Base-by-base conservation (phyloP, 2,329 filamentous ascomycete genomes). In the Dactylella cylindrospora region DNA sequence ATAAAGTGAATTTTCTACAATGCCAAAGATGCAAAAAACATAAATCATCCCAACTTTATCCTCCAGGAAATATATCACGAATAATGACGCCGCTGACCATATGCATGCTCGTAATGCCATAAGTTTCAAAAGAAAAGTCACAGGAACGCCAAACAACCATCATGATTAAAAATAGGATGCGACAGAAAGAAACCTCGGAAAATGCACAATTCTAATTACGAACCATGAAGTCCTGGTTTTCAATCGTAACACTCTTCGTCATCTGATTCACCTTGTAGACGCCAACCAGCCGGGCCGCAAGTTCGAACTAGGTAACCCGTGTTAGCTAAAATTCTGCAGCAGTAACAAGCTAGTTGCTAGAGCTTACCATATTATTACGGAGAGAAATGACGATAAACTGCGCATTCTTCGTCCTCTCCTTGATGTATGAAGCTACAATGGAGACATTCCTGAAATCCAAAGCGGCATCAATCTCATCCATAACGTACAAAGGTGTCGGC, bases 241-340 rank as follows among this genome's bases (percentile, higher is more conserved):
- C 88, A 65, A 93, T 89, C 47, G 88, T 90, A 17, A 93, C 87
- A 73, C 86, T 90, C 81, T 91, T 93, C 64, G 88, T 93, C 83
- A 97, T 98, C 74, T 98, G 91, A 75, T 95, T 97, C 72, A 98
- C 93, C 79, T 98, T 98, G 79, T 98, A 98, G 52, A 98, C 93
- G 68, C 94, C 94, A 10, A 98, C 90, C 60, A 98, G 80, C 52
- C 94, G 82, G 55, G 89, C 84, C n/a, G 94, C 91, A 66, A 98
- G 83, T 78, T 98, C 93, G 74, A 98, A 98, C 74, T 76, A 47
- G 35, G 26, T 8, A 13, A n/a, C n/a, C n/a, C n/a, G n/a, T n/a
- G n/a, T n/a, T n/a, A n/a, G 32, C 39, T 12, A 13, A 5, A 29
- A 17, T 32, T 47, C 29, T 33, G 40, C 20, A 68, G 67, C 17